Conservation (phyloP, 2,329 filamentous ascomycete genomes). For the Neoascochyta sp. region DNA sequence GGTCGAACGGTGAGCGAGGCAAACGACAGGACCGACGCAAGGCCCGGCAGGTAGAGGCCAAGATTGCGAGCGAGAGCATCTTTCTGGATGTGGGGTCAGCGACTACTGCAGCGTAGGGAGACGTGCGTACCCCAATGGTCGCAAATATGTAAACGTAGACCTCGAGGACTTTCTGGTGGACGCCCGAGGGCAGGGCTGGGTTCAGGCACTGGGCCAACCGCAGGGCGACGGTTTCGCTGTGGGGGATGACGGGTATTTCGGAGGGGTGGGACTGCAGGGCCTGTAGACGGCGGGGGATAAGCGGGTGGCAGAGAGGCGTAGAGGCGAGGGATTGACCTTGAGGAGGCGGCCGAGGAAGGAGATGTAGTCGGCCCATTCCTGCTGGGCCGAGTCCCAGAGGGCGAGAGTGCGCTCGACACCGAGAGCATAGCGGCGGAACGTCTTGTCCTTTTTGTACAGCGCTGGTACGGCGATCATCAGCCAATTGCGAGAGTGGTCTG, state of each 20-base stretch:
- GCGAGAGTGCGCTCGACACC: constrained; percentile 82
- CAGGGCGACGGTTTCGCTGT: constrained; percentile 79
- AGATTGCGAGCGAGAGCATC: constrained; percentile 79
- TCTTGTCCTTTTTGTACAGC: constrained; percentile 59
- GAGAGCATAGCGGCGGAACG: constrained; percentile 82
- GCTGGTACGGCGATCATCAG: constrained; percentile 43
- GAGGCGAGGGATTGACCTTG: constrained; percentile 58
- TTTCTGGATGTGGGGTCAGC: constrained; percentile 42
- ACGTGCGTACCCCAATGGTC: constrained; percentile 63
- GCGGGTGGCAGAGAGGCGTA: constrained; percentile 13
- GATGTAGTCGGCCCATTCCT: constrained; percentile 99
- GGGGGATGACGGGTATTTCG: constrained; percentile 68
- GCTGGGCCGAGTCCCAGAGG: constrained; percentile 85
- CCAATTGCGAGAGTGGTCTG: not conserved
- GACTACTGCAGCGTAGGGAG: constrained; percentile 5
- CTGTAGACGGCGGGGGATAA: constrained; percentile 45
- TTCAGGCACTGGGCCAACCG: constrained; percentile 93
- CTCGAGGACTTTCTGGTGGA: constrained; percentile 95
- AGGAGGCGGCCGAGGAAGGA: constrained; percentile 88
- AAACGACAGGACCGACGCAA: constrained; percentile 86
- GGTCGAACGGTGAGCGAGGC: constrained; percentile 88
- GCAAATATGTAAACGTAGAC: constrained; percentile 89
- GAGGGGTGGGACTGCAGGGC: constrained; percentile 82
- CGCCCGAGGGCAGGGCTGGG: constrained; percentile 85
- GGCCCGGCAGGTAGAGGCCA: constrained; percentile 81